Evolutionary conservation across 2,329 filamentous ascomycete genomes (phyloP), one percentile per base, ranked within the genome.

Genomic region (Penicillium brevicompactum): DNA sequence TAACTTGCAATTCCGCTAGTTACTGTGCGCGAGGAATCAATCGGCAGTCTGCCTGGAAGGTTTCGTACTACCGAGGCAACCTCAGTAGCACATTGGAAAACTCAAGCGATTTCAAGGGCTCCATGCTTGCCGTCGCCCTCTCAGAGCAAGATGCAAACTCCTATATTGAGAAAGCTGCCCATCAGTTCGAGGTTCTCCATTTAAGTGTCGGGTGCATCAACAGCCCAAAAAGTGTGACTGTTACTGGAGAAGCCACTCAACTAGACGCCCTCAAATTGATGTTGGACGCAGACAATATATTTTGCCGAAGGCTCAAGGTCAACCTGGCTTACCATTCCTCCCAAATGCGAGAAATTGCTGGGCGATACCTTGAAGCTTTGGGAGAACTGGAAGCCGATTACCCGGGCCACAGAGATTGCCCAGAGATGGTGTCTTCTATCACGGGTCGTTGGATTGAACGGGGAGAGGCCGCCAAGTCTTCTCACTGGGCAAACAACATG

Each of bases 21-120:
- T 49, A 40, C 11, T 40, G 58, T 13, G 56, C 56, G 3, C 57
- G 62, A n/a, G 42, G 38, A 27, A n/a, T 67, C 5, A 51, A 48
- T n/a, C 37, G 50, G 32, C 45, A 51, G 16, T 52, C 56, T 6
- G 64, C 65, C 0, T 57, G 57, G 27, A 46, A 21, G 5, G 32
- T 61, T 13, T 58, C 64, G 5, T 67, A 63, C 49, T 55, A 57
- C 42, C 57, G 66, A 8, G 66, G 66, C 21, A 37, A 51, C 16
- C 46, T 51, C 31, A 45, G 41, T 14, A 40, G 22, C 9, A 38
- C n/a, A 31, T 31, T 51, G n/a, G 32, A 46, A 10, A 31, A 11
- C 2, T 11, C 42, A 4, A 34, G 30, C 30, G 10, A 38, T 7
- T 18, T 51, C 18, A 37, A 40, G 18, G 49, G 49, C 14, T 40